Evolutionary conservation across 2,329 filamentous ascomycete genomes (phyloP).

Genomic region (Alternaria arborescens): DNA sequence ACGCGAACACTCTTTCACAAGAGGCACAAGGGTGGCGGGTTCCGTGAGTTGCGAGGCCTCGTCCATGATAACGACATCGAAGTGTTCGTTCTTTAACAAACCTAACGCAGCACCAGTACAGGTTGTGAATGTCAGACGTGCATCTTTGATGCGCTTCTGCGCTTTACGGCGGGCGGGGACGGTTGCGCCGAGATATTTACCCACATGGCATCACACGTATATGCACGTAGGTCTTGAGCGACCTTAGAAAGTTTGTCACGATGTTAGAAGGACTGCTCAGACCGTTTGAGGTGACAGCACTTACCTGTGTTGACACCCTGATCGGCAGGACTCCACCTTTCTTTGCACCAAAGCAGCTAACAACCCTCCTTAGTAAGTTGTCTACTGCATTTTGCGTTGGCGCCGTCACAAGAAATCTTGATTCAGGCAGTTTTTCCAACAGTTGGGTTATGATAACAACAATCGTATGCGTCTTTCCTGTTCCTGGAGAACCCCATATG

Average conservation of each 20-base stretch:
- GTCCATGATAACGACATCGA: no score
- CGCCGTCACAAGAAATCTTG: slow-evolving; percentile 51
- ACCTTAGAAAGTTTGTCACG: slow-evolving; percentile 32
- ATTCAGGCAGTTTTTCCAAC: slow-evolving; percentile 30
- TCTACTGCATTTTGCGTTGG: slow-evolving; percentile 59
- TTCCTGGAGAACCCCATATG: slow-evolving; percentile 58
- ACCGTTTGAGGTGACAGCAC: slow-evolving; percentile 1
- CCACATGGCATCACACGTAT: slow-evolving; percentile 46
- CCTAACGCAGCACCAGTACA: no score
- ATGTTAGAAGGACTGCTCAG: not conserved
- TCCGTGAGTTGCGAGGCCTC: no score
- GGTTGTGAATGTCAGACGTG: no score
- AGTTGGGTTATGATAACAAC: slow-evolving; percentile 51
- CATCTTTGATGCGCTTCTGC: no score
- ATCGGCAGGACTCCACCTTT: slow-evolving; percentile 21
- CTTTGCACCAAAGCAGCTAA: slow-evolving; percentile 12
- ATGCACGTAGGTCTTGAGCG: slow-evolving; percentile 25
- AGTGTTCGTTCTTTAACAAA: no score
- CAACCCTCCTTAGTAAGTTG: slow-evolving; percentile 50
- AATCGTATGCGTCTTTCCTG: slow-evolving; percentile 57
- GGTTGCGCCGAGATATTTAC: slow-evolving; percentile 16
- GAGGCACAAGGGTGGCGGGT: no score
- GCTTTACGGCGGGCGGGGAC: not conserved
- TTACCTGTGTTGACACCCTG: slow-evolving; percentile 34
- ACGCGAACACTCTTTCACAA: no score